Base-by-base conservation (phyloP, 2,329 filamentous ascomycete genomes). In the Penicillium sclerotiorum region DNA sequence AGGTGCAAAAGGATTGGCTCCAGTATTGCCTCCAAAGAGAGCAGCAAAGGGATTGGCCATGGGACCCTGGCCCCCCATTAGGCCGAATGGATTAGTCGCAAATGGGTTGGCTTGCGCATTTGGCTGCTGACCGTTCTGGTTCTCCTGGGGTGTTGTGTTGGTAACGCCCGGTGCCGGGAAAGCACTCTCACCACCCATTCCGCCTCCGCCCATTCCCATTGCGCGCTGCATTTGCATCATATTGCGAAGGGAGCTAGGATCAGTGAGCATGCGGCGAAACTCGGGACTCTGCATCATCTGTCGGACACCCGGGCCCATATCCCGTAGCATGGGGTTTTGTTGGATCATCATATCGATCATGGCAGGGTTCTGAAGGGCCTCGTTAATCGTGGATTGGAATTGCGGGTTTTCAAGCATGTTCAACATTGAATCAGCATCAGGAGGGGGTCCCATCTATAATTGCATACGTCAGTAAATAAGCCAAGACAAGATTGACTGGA, bases 301-400 rank as follows among this genome's bases (percentile, higher is more conserved):
- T 60, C 91, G 84, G 18, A 89, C 89, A 52, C 87, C 83, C 33
- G 88, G 88, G 18, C 79, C 77, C 70, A 88, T 83, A 52, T 84
- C 81, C 62, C 86, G 82, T 15, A 91, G 77, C 80, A 90, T 87
- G 2, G 94, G 94, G 67, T 96, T 96, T 65, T 88, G 84, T 62
- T 94, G 85, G 62, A 99, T 91, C 82, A 97, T 89, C 82, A 95
- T 90, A 66, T 97, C 90, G 67, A 97, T 83, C 62, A 99, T 88
- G 15, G 86, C 83, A n/a, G 94, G 93, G 73, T 97, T 97, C 71
- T 92, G 89, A 70, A 99, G 87, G 28, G 92, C 90, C 73, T 96
- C 93, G 71, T 94, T 95, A 83, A 99, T 89, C 47, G 87, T 86
- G 58, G 90, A 87, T 56, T 89, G 84, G 49, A 95, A 86, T 66